A percentile compares a stretch with the other conserved stretches of the same genome.
Evolutionary conservation across 371 early-diverging fungal genomes (phyloP).

Genomic region (Mortierella sp.): DNA sequence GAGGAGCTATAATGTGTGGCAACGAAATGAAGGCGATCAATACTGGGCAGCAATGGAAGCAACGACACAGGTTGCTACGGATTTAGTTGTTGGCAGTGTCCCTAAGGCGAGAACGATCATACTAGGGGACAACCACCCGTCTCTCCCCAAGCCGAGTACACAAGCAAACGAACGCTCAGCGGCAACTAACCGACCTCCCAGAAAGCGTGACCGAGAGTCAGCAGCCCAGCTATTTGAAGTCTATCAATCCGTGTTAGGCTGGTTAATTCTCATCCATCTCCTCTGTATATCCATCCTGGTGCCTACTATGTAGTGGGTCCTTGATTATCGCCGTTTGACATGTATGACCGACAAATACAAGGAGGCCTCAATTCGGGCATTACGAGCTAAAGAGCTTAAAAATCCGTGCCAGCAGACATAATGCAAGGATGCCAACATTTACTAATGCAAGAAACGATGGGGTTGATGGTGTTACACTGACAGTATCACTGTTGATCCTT

Average conservation of each 20-base stretch:
- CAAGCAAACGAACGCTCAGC: slow-evolving; percentile 1
- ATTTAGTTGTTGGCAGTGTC: slow-evolving; percentile 20
- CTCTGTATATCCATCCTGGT: slow-evolving; percentile 1
- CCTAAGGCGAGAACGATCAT: slow-evolving; percentile 20
- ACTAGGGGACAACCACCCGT: slow-evolving; percentile 15
- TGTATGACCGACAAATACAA: slow-evolving; percentile 16
- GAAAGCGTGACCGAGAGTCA: too few relatives aligned
- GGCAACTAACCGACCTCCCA: too few relatives aligned
- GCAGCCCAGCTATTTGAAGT: slow-evolving; percentile 2
- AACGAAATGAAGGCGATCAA: slow-evolving; percentile 25
- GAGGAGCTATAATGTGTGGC: slow-evolving; percentile 19
- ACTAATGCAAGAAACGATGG: neutral
- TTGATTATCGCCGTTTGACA: slow-evolving; percentile 15
- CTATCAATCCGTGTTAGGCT: neutral
- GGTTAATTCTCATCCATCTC: slow-evolving; percentile 10
- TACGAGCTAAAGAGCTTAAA: slow-evolving; percentile 14
- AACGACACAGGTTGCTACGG: slow-evolving; percentile 21
- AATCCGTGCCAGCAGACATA: slow-evolving; percentile 22
- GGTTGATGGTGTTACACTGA: neutral
- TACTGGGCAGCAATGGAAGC: slow-evolving; percentile 27
- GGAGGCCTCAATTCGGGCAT: slow-evolving; percentile 10
- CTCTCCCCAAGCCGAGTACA: slow-evolving; percentile 11
- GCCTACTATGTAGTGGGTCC: slow-evolving; percentile 11
- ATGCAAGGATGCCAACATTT: slow-evolving; percentile 11
- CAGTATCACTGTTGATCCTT: slow-evolving; percentile 8